Base-by-base conservation (phyloP, 1,284 basidiomycete genomes). In the Porodaedalea pini region DNA sequence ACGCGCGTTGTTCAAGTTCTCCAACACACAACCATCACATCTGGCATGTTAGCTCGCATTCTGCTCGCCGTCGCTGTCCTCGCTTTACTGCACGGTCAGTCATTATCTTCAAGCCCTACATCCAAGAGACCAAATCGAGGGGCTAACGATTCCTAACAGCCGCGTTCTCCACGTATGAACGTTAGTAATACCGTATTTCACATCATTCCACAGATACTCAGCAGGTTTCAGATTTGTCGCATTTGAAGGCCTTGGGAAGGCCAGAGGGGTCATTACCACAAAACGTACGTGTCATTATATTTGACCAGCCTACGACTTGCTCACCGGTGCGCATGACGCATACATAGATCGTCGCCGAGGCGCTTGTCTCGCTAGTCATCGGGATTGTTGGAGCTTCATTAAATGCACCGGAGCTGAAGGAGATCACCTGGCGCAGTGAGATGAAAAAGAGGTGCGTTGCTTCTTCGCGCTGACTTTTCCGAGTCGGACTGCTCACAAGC, bases 351-450 rank as follows among this genome's bases (percentile, higher is more conserved):
- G 73, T 88, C 19, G 60, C 86, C 32, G 90, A 93, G 69, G 80
- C 83, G 4, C 64, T 89, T 19, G 59, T 83, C 47, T 81, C 83
- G 0, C 75, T 92, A n/a, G 65, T 84, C 8, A 62, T 90, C 5
- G 88, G 89, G 13, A 83, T 83, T 4, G 59, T 91, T 2, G 90
- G 89, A 8, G 85, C 89, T 31, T 81, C 82, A 8, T 65, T 90
- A 55, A 85, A 81, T 61, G 78, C 86, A n/a, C 80, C 87, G 2
- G 71, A 79, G 32, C 70, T 92, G 41, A 88, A 86, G 63, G 88
- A 91, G 65, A 88, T 92, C 60, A 86, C 87, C 32, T 94, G 90
- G 91, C 81, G 90, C n/a, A 90, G 88, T 66, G 91, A 94, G 72
- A 92, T 93, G 90, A 82, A 81, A 66, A 86, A 82, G 69, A 79